Base-by-base conservation (phyloP, 2,329 filamentous ascomycete genomes). In the Diaporthe batatas region DNA sequence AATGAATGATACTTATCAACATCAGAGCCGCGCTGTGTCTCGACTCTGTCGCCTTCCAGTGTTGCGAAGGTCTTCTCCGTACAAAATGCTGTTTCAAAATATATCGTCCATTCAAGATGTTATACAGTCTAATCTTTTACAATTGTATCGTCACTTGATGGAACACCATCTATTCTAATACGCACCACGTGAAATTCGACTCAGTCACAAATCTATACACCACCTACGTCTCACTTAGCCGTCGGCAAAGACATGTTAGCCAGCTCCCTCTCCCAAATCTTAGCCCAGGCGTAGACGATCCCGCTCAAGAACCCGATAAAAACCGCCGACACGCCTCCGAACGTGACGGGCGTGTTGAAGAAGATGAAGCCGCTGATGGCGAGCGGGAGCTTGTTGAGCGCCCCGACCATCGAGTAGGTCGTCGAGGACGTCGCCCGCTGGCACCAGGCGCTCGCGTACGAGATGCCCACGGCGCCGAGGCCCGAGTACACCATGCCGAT, bases 361-460 rank as follows among this genome's bases (percentile, higher is more conserved):
- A 99, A 98, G 78, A 98, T 84, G 53, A 99, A 89, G 42, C 96
- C 96, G 69, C 93, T 96, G 77, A 99, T 83, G 70, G 96, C 96
- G 77, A 99, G 95, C 53, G 96, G 96, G 39, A 99, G 91, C 88
- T 99, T 99, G 89, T 99, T 99, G 79, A 98, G 88, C 25, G 96
- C 94, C 75, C 96, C 96, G 71, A 98, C 96, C 96, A 99, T 98
- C 39, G 94, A 97, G 87, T 98, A 99, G 3, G 96, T 98, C 10
- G 96, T 98, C n/a, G 95, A 98, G 0, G 95, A 97, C 8, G 96
- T 98, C 76, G 98, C 94, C 77, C 96, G 95, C 76, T 98, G 96
- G 81, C 96, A 98, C 96, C 96, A 98, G 47, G 96, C 96, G 21
- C 95, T 98, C 80, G 94, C 97, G 88, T 98, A 99, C 18, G 95